These are phyloP conservation scores for Pseudogymnoascus sp. DNA, from an alignment of 2,329 filamentous ascomycete species.

Conservation along the genomic window DNA sequence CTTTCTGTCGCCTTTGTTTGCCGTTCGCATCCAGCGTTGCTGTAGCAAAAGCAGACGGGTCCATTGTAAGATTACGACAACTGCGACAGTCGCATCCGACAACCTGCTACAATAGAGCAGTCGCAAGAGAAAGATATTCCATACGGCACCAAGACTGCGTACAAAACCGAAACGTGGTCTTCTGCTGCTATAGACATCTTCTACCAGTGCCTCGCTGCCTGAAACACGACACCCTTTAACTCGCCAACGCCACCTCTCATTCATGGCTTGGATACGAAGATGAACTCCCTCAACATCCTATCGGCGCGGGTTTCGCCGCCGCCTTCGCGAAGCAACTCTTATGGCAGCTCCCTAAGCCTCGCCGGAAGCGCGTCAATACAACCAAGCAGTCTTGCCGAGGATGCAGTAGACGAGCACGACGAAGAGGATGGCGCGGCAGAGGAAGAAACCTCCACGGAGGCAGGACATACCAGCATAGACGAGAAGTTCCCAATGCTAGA, in stretches of 20 bases:
- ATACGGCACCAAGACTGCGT: not conserved
- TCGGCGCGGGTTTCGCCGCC: conserved; percentile 71
- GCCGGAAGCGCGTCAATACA: not conserved
- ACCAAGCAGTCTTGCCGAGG: conserved; percentile 26
- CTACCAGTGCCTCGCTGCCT: not conserved
- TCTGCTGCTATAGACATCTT: not conserved
- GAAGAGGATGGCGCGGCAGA: conserved; percentile 31
- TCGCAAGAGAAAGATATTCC: not conserved
- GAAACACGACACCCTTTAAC: not conserved
- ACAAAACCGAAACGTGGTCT: not conserved
- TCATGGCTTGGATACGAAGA: conserved; percentile 57
- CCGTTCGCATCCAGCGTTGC: not conserved
- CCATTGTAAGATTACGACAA: conserved; percentile 8
- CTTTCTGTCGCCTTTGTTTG: conserved; percentile 5
- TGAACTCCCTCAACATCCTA: conserved; percentile 96
- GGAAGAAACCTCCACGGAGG: conserved; percentile 25
- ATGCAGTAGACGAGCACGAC: conserved; percentile 36
- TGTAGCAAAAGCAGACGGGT: not conserved
- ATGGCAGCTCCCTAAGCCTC: conserved; percentile 36
- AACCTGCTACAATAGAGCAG: not conserved
- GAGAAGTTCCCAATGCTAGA: conserved; percentile 67
- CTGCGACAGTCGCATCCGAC: conserved; percentile 9
- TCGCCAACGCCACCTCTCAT: conserved; percentile 19
- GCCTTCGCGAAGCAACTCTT: conserved; percentile 56
- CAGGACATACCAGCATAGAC: conserved; percentile 34